Percentiles rank a stretch among this genome's conserved stretches.
Conservation (phyloP, 1,284 basidiomycete genomes). For the Leccinum solheimii region DNA sequence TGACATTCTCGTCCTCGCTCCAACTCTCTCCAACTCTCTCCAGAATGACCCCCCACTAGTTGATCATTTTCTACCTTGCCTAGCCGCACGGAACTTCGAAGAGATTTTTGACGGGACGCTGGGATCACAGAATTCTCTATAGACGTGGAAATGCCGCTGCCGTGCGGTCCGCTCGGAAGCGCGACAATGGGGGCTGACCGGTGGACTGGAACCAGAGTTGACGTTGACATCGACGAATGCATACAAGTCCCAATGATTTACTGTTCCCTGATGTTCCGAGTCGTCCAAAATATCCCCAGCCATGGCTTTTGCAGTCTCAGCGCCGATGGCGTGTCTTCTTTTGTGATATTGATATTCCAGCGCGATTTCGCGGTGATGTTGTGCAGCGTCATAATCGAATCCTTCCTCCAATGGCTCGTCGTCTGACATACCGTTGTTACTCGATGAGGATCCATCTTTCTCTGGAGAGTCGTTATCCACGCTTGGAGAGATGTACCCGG, state of each 20-base stretch:
- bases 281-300: conserved; percentile 45
- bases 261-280: conserved; percentile 46
- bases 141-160: conserved; percentile 35
- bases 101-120: conserved; percentile 47
- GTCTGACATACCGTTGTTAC: conserved; percentile 29
- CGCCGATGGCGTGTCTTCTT: conserved; percentile 56
- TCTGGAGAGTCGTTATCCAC: conserved; percentile 14
- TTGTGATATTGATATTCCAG: conserved; percentile 40
- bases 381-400: too few relatives aligned
- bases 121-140: conserved; percentile 53
- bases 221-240: conserved; percentile 1
- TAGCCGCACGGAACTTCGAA: conserved; percentile 57
- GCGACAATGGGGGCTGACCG: conserved; percentile 53
- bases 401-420: conserved; percentile 40
- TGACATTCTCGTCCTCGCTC: conserved; percentile 54
- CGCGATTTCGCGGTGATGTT: too few relatives aligned
- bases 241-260: conserved; percentile 31
- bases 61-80: conserved; percentile 60
- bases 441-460: conserved; percentile 17
- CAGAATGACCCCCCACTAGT: conserved; percentile 58
- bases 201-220: conserved; percentile 18
- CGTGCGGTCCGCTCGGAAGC: conserved; percentile 47
- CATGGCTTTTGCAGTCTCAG: conserved; percentile 52
- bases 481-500: conserved; percentile 29
- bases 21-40: conserved; percentile 43